These are phyloP conservation scores for Marasmius oreades DNA, from an alignment of 1,284 basidiomycete genomes.

Conservation along the genomic window DNA sequence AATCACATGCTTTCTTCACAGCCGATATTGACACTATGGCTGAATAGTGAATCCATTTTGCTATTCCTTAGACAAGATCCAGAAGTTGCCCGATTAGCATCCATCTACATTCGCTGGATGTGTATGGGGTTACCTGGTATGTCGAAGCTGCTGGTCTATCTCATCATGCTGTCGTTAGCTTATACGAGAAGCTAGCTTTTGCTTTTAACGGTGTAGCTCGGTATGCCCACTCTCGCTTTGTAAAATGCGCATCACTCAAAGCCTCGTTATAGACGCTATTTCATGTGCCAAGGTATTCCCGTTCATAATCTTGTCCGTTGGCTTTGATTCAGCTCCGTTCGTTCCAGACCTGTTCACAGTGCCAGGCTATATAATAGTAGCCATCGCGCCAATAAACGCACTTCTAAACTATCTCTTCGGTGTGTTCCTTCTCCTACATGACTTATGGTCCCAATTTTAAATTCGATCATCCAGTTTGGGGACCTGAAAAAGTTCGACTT, in stretches of 20 bases:
- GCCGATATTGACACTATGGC: constrained; percentile 74
- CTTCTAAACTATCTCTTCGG: constrained; percentile 83
- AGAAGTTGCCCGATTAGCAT: constrained; percentile 78
- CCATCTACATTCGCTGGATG: constrained; percentile 75
- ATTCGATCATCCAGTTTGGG: constrained; percentile 70
- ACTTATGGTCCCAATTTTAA: constrained; percentile 1
- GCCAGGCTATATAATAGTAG: constrained; percentile 82
- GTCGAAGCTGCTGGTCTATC: constrained; percentile 6
- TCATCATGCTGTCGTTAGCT: not conserved
- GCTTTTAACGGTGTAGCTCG: constrained; percentile 70
- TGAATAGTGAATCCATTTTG: constrained; percentile 78
- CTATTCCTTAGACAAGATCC: constrained; percentile 82
- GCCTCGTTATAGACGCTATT: constrained; percentile 61
- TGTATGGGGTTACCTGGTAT: constrained; percentile 76
- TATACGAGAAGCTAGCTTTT: constrained; percentile 52
- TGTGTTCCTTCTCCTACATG: constrained; percentile 23
- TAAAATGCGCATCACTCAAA: not conserved
- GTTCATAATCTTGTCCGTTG: not conserved
- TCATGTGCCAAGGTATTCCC: constrained; percentile 75
- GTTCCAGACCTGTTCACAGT: constrained; percentile 72
- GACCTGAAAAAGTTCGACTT: constrained; percentile 69
- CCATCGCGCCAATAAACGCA: constrained; percentile 86
- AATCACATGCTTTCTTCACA: constrained; percentile 22
- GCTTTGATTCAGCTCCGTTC: not conserved
- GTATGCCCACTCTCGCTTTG: constrained; percentile 28